Evolutionary conservation across 176 grass and related monocot species (phyloP), one percentile per base, ranked within the genome.

Genomic region (Oropetium thomaeum): DNA sequence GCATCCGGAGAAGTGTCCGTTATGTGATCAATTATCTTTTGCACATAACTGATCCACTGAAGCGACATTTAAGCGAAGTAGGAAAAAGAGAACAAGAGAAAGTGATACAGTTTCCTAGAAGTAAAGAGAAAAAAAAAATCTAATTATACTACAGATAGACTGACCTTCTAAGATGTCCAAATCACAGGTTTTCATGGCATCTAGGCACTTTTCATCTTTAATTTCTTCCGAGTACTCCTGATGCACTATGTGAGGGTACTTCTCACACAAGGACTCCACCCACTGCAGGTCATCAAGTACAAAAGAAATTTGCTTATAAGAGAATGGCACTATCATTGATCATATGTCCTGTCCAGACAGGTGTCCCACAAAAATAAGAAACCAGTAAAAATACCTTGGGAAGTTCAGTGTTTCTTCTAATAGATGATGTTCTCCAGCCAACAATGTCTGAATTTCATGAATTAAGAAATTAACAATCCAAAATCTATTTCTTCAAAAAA

Each of bases 381-480:
- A 68, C 27, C 35, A 69, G 8, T 34, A 73, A 65, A 79, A 28
- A 70, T 86, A 98, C 96, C 81, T 89, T 79, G 27, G 91, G 96
- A 33, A 94, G 72, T 68, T 98, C 91, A 16, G 80, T 77, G 48
- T 87, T 92, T 82, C 89, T 93, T 90, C 96, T 91, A 45, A 92
- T 94, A 81, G 91, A 98, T 43, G 96, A 94, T 62, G 96, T 94
- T 83, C 96, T 89, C 96, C 96, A 98, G 70, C 96, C 96, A 84
- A 94, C 96, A 76, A 98, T 85, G 66, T 98, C 91, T 93, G 79
- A 79, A 77, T 79, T 85, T 25, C 41, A 67, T 45, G 73, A 31
- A 63, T 84, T 87, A 87, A 93, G 63, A 86, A 86, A 82, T 10
- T 42, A 49, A 27, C 20, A 4, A 67, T 52, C 14, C 19, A 19